Evolutionary conservation across 208 protist species (phyloP).

Genomic region (Herpetomonas tarakana): DNA sequence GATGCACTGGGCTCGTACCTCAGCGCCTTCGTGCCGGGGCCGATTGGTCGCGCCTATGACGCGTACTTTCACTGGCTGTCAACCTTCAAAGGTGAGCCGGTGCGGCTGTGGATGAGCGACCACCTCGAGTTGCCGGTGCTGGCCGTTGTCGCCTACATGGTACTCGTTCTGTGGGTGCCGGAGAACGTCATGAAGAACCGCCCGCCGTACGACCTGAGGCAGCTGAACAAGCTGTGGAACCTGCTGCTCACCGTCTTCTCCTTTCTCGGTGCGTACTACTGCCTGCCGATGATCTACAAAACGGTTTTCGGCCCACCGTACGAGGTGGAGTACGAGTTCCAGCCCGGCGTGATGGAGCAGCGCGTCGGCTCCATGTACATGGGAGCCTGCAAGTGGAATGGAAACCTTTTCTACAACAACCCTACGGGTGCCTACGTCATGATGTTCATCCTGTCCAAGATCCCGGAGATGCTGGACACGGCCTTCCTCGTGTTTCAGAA

Average conservation of each 20-base stretch:
- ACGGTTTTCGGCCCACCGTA: slow-evolving; percentile 9
- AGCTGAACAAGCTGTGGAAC: slow-evolving; percentile 74
- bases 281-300: slow-evolving; percentile 35
- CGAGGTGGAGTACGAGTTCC: slow-evolving; percentile 6
- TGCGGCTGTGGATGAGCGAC: slow-evolving; percentile 44
- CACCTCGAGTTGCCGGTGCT: slow-evolving; percentile 57
- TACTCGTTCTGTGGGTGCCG: slow-evolving; percentile 63
- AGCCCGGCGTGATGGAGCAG: neutral
- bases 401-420: slow-evolving; percentile 47
- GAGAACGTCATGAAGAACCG: slow-evolving; percentile 66
- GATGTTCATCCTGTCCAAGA: slow-evolving; percentile 82
- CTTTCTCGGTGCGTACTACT: slow-evolving; percentile 52
- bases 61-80: slow-evolving; percentile 13
- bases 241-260: slow-evolving; percentile 76
- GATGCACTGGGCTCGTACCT: no score
- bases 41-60: neutral
- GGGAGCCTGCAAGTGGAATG: slow-evolving; percentile 51
- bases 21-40: neutral
- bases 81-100: slow-evolving; percentile 33
- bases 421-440: slow-evolving; percentile 58
- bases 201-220: slow-evolving; percentile 41
- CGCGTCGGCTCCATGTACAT: slow-evolving; percentile 36
- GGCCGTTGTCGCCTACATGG: slow-evolving; percentile 43
- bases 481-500: slow-evolving; percentile 83
- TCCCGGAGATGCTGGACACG: slow-evolving; percentile 87